These are phyloP conservation scores for Hericium alpestre DNA, from an alignment of 768 basidiomycete genomes.

Conservation along the genomic window DNA sequence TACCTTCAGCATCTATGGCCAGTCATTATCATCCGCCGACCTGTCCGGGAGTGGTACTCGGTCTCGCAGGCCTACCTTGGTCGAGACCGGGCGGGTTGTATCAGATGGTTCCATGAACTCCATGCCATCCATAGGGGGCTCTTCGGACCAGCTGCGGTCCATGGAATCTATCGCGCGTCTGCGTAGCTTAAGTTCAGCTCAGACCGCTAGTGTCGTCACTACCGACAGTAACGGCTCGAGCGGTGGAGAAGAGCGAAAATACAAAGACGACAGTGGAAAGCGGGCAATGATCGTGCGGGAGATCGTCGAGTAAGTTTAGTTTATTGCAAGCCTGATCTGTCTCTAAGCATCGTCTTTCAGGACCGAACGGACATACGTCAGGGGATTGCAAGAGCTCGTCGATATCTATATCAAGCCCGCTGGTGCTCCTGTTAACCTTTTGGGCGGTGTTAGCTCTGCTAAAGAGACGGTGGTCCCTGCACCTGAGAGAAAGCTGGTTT, in stretches of 20 bases:
- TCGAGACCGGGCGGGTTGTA: constrained; percentile 48
- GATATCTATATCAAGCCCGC: constrained; percentile 92
- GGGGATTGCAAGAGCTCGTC: constrained; percentile 85
- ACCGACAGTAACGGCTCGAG: constrained; percentile 62
- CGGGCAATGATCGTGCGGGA: constrained; percentile 79
- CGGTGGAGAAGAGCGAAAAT: constrained; percentile 63
- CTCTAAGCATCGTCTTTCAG: constrained; percentile 29
- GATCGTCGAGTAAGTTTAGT: constrained; percentile 69
- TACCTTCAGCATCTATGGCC: constrained; percentile 49
- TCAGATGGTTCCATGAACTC: constrained; percentile 34
- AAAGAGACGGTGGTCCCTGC: constrained; percentile 82
- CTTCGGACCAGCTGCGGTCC: constrained; percentile 49
- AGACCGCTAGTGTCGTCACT: constrained; percentile 65
- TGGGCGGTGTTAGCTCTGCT: constrained; percentile 57
- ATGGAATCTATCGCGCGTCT: constrained; percentile 50
- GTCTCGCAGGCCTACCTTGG: constrained; percentile 56
- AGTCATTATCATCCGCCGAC: constrained; percentile 35
- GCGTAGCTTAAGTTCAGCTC: constrained; percentile 48
- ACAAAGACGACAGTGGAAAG: constrained; percentile 84
- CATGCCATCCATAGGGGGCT: constrained; percentile 30
- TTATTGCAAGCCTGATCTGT: not conserved
- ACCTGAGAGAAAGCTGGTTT: constrained; percentile 83
- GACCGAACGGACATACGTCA: constrained; percentile 92
- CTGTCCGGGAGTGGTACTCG: constrained; percentile 24
- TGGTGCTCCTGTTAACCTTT: constrained; percentile 53